A percentile compares a stretch with the other conserved stretches of the same genome.
Conservation (phyloP, 2,329 filamentous ascomycete genomes). For the Monosporascus sp. region DNA sequence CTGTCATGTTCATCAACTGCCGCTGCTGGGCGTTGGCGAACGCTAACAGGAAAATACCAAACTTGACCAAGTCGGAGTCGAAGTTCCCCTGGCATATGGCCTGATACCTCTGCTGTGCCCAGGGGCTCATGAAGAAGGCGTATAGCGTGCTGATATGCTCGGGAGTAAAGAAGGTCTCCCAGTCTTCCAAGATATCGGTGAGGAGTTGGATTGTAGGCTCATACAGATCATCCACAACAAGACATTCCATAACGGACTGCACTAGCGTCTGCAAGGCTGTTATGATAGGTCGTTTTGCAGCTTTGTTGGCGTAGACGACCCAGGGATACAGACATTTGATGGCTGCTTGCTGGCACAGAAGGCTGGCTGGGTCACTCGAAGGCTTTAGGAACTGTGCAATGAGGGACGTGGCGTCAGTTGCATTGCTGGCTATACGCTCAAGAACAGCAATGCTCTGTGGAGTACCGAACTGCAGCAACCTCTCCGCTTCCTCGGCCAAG, state of each 20-base stretch:
- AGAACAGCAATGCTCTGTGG: slow-evolving; percentile 48
- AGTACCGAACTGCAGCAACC: slow-evolving; percentile 49
- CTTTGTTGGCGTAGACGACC: slow-evolving; percentile 67
- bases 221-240: slow-evolving; percentile 55
- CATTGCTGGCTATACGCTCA: slow-evolving; percentile 45
- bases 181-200: slow-evolving; percentile 60
- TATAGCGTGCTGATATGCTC: slow-evolving; percentile 54
- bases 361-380: slow-evolving; percentile 13
- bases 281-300: slow-evolving; percentile 51
- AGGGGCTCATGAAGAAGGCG: slow-evolving; percentile 54
- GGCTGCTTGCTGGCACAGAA: slow-evolving; percentile 45
- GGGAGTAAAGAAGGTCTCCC: slow-evolving; percentile 55
- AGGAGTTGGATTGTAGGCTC: slow-evolving; percentile 59
- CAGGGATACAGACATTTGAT: slow-evolving; percentile 64
- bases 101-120: slow-evolving; percentile 52
- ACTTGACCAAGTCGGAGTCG: slow-evolving; percentile 59
- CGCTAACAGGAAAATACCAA: slow-evolving; percentile 61
- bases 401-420: slow-evolving; percentile 43
- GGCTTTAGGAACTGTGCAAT: slow-evolving; percentile 35
- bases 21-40: slow-evolving; percentile 63
- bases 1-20: slow-evolving; percentile 49
- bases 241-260: slow-evolving; percentile 53
- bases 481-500: slow-evolving; percentile 62
- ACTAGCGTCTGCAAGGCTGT: slow-evolving; percentile 56
- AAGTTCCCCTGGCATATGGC: slow-evolving; percentile 54